Base-by-base conservation (phyloP, 345 rosid genomes). In the Combretum micranthum region DNA sequence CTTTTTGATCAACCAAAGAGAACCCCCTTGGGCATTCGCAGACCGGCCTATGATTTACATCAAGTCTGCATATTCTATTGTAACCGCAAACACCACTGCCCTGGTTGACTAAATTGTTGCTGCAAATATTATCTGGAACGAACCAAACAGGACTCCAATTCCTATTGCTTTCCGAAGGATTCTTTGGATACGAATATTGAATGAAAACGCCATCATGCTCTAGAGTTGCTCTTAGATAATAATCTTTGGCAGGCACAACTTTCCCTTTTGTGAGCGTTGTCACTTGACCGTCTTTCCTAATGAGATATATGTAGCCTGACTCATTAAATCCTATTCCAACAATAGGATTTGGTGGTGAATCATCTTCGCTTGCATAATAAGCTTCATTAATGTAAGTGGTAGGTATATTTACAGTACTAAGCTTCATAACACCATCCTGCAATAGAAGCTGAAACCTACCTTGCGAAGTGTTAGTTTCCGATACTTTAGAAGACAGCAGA, bases 131-230 rank as follows among this genome's bases (percentile, higher is more conserved):
- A 49, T 63, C n/a, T 0, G 88, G 84, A 46, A 52, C 56, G 16
- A 56, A n/a, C 77, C 86, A 57, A 12, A 54, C 70, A 6, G 20
- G 6, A 25, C 49, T 26, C 25, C 58, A 64, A 56, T 17, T 39
- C 15, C 39, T 32, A 10, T 32, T 32, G 39, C 39, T 6, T 32
- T 7, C 39, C 8, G 39, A 32, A 32, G 51, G 15, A 4, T 17
- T 47, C 69, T 64, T 87, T 9, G 83, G 81, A 67, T 82, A 77
- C 17, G 68, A 70, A 49, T 84, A 82, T 15, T 67, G 74, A 69
- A 84, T 75, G 23, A 88, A 69, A 58, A 79, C 77, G 4, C 93
- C 82, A 56, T 83, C 84, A 26, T 59, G 71, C n/a, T 85, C 90
- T 12, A 85, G 25, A 43, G 68, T 66, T 4, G 70, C 82, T 46